A percentile compares a stretch with the other conserved stretches of the same genome.
Evolutionary conservation across 2,329 filamentous ascomycete genomes (phyloP).

Genomic region (Trichoderma sp.): DNA sequence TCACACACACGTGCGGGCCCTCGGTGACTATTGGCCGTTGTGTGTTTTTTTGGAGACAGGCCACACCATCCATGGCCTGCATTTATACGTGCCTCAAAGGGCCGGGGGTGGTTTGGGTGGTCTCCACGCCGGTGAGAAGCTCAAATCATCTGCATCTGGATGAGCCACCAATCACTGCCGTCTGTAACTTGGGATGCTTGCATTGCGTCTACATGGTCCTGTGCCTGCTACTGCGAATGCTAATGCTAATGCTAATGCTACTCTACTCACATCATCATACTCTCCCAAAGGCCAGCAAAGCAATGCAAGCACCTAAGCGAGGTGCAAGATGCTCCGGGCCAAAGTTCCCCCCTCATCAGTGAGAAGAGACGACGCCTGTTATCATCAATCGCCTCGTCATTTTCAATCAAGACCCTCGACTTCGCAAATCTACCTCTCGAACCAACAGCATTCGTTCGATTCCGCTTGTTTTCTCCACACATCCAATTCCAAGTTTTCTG

Average conservation of each 20-base stretch:
- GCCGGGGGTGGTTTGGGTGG: background rate
- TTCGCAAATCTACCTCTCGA: background rate
- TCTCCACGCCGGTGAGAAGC: conserved; percentile 12
- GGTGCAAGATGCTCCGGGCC: background rate
- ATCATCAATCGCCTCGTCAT: background rate
- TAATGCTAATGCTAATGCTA: background rate
- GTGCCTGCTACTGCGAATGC: background rate
- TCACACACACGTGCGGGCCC: conserved; percentile 14
- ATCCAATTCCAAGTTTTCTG: background rate
- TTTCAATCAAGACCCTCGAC: background rate
- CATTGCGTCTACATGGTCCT: background rate
- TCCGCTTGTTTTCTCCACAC: background rate
- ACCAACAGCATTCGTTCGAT: background rate
- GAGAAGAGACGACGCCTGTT: background rate
- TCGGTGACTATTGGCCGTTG: background rate
- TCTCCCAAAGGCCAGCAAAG: background rate
- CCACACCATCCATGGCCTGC: background rate
- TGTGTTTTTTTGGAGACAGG: background rate
- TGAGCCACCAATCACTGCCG: background rate
- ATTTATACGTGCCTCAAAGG: background rate
- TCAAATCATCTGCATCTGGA: background rate
- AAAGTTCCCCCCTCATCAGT: background rate
- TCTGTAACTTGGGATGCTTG: background rate
- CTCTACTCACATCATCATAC: background rate
- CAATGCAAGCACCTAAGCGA: conserved; percentile 7